phyloP scores from a whole-genome alignment of 352 stramenopile species.

The Phytophthora hibernalis region DNA sequence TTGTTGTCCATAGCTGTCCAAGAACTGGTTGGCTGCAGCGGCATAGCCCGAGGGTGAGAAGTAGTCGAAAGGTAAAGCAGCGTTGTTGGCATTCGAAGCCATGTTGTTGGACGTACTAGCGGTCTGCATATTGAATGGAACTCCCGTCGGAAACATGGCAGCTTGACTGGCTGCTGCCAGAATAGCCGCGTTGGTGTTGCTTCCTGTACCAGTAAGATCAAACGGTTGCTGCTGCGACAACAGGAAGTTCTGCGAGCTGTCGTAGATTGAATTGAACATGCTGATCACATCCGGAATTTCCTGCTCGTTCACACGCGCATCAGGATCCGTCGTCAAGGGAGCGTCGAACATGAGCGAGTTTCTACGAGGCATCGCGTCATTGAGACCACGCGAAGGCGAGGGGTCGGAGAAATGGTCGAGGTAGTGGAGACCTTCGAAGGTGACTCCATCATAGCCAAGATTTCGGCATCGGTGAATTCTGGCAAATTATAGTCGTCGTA shows the following conservation, averaged over 20 bases:
- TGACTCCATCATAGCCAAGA: slow-evolving; percentile 46
- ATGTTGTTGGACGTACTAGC: not conserved
- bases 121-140: slow-evolving; percentile 3
- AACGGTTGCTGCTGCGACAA: slow-evolving; percentile 20
- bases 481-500: slow-evolving; percentile 44
- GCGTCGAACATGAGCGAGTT: slow-evolving; percentile 1
- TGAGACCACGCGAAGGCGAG: slow-evolving; percentile 10
- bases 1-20: slow-evolving; percentile 43
- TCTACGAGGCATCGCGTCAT: slow-evolving; percentile 19
- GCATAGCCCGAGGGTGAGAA: slow-evolving; percentile 67
- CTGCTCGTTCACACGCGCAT: slow-evolving; percentile 35
- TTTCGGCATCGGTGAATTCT: slow-evolving; percentile 51
- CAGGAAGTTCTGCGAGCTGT: slow-evolving; percentile 36
- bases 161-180: slow-evolving; percentile 25
- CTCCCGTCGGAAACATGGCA: slow-evolving; percentile 39
- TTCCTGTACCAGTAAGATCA: slow-evolving; percentile 15
- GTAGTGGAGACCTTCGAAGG: slow-evolving; percentile 37
- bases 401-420: slow-evolving; percentile 34
- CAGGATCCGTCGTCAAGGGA: slow-evolving; percentile 12
- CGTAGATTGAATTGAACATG: slow-evolving; percentile 76
- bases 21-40: slow-evolving; percentile 38
- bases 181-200: slow-evolving; percentile 38
- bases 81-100: slow-evolving; percentile 1
- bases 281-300: slow-evolving; percentile 71
- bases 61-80: slow-evolving; percentile 48